These are phyloP conservation scores for Solidago caesia DNA, from an alignment of 129 eudicot genomes.

Conservation along the genomic window DNA sequence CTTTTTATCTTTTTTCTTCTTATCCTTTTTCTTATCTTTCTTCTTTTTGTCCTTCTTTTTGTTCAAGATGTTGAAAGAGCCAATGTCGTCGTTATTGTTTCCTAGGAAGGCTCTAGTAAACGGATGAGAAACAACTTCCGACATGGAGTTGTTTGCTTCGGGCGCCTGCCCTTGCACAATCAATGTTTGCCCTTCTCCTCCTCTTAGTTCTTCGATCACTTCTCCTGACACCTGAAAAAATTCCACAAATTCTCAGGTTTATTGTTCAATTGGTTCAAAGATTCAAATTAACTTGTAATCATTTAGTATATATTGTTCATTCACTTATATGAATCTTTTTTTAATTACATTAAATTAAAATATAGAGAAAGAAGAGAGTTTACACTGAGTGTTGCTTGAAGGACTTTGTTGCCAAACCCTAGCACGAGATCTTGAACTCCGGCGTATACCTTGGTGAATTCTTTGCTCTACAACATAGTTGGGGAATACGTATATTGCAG, in stretches of 20 bases:
- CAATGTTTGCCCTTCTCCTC: slow-evolving; percentile 40
- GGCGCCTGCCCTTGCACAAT: slow-evolving; percentile 44
- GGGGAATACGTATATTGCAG: neutral
- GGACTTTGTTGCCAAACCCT: slow-evolving; percentile 62
- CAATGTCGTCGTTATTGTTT: slow-evolving; percentile 22
- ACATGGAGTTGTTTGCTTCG: slow-evolving; percentile 14
- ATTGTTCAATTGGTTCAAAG: neutral
- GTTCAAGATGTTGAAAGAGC: slow-evolving; percentile 23
- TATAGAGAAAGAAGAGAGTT: neutral
- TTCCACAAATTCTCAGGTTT: neutral
- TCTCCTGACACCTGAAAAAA: slow-evolving; percentile 47
- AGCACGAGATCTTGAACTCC: slow-evolving; percentile 54
- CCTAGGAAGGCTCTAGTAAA: slow-evolving; percentile 36
- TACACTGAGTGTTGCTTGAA: slow-evolving; percentile 61
- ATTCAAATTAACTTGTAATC: neutral
- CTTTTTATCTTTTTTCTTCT: slow-evolving; percentile 15
- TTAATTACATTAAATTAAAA: neutral
- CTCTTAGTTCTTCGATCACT: slow-evolving; percentile 46
- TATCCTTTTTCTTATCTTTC: neutral
- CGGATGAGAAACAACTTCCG: slow-evolving; percentile 33
- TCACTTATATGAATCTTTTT: neutral
- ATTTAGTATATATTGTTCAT: neutral
- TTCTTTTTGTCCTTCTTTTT: slow-evolving; percentile 32
- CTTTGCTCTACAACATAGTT: slow-evolving; percentile 41
- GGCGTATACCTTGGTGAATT: slow-evolving; percentile 37